Base-by-base conservation (phyloP, 2,329 filamentous ascomycete species). In the Diaporthe humulicola region DNA sequence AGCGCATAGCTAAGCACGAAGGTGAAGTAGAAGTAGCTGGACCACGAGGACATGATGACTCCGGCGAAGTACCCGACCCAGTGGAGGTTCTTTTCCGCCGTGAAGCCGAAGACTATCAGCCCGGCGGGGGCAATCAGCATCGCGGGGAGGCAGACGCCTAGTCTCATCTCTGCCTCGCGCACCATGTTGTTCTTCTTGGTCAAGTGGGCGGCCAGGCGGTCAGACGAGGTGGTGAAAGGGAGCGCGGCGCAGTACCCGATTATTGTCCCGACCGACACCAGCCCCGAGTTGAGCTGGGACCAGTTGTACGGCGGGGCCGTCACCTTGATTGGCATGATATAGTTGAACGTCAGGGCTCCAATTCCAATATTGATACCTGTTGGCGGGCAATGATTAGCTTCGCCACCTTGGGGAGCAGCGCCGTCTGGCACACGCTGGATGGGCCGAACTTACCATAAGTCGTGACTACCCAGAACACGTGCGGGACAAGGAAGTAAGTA, bases 1-100 rank as follows among this genome's bases (percentile, higher is more conserved):
- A 92, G 87, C 1, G 90, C 89, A 78, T 92, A 92, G 3, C 90
- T 90, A 12, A 92, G 84, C 15, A 89, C 88, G 78, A 91, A 90
- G 19, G 86, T 88, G 79, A 90, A 90, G 80, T 86, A 90, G 77
- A 90, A 90, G 80, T 89, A 90, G 5, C 84, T 84, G 28, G 84
- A 83, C 81, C 86, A 89, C 73, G 87, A 86, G 15, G 83, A 82
- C 82, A 90, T 83, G n/a, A 81, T 85, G 4, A 87, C 85, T 9
- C 87, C 88, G 19, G 85, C 80, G 75, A 90, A 88, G 81, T 88
- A 90, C 3, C 81, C 81, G 36, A 86, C 79, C 85, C 85, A 87
- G 77, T 85, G 85, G 70, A 86, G 79, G 74, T 86, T 79, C 12
- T 79, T 75, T 73, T 85, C 77, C 4, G 84, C 84, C 45, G 82